Conservation (phyloP, 1,284 basidiomycete species). For the Rhodotorula mucilaginosa region DNA sequence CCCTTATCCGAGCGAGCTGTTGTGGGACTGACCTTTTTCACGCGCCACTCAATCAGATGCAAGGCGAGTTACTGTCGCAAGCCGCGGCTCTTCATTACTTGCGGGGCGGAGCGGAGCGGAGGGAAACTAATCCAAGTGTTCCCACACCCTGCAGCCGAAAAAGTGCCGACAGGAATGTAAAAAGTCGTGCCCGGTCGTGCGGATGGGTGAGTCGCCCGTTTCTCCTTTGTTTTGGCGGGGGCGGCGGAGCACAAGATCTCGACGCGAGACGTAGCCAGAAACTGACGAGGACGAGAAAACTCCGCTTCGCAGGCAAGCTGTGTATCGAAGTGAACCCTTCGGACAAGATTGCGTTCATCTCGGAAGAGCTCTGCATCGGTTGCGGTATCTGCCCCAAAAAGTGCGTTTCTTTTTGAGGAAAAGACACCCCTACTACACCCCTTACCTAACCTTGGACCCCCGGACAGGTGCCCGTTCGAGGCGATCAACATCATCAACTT, state of each 20-base stretch:
- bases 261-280: background rate
- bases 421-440: background rate
- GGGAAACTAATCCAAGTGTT: too few relatives aligned
- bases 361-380: conserved; percentile 70
- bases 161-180: conserved; percentile 84
- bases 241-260: too few relatives aligned
- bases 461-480: conserved; percentile 85
- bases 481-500: conserved; percentile 96
- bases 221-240: background rate
- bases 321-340: conserved; percentile 93
- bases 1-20: background rate
- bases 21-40: background rate
- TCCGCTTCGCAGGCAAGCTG: conserved; percentile 68
- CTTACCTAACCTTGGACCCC: background rate
- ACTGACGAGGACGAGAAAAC: background rate
- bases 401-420: conserved; percentile 56
- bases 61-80: background rate
- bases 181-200: conserved; percentile 96
- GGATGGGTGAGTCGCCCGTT: conserved; percentile 72
- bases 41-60: background rate
- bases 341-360: conserved; percentile 81
- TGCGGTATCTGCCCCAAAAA: conserved; percentile 99
- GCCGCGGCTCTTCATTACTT: too few relatives aligned
- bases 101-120: too few relatives aligned
- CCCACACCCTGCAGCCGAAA: conserved; percentile 42